phyloP scores from a whole-genome alignment of 2,329 filamentous ascomycete genomes.

The Paraphaeosphaeria minitans region DNA sequence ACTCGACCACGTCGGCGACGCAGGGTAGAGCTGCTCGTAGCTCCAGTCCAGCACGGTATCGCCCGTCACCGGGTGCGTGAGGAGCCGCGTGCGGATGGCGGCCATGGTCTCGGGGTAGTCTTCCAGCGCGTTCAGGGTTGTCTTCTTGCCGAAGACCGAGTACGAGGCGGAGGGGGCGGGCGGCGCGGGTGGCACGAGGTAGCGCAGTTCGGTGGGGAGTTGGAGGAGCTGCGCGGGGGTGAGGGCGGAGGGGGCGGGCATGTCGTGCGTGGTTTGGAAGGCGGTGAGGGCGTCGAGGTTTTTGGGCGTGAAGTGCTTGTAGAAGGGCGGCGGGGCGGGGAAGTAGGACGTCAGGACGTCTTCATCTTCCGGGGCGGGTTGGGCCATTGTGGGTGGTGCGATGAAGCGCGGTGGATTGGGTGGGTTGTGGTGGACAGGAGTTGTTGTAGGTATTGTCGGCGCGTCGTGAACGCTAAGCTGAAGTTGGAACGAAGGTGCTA shows the following conservation, averaged over 20 bases:
- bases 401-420: not conserved
- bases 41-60: conserved; percentile 69
- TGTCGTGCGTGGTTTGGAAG: conserved; percentile 48
- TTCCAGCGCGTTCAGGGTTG: conserved; percentile 46
- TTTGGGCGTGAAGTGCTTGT: conserved; percentile 80
- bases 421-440: not conserved
- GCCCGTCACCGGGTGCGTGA: conserved; percentile 31
- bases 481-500: not conserved
- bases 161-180: conserved; percentile 70
- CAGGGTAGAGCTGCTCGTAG: conserved; percentile 72
- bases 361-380: conserved; percentile 27
- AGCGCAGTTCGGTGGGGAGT: conserved; percentile 73
- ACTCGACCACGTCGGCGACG: conserved; percentile 49
- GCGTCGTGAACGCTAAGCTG: no score
- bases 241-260: conserved; percentile 15
- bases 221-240: conserved; percentile 44
- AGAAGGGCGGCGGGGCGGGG: conserved; percentile 88
- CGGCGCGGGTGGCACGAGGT: conserved; percentile 79
- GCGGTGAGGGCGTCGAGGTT: conserved; percentile 68
- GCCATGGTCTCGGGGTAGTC: conserved; percentile 33
- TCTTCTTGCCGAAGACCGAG: conserved; percentile 72
- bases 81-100: conserved; percentile 34
- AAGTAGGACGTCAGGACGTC: conserved; percentile 56
- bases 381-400: conserved; percentile 12
- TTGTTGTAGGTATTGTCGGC: no score